phyloP scores from a whole-genome alignment of 495 filamentous ascomycete genomes.

The Penicillium angulare region DNA sequence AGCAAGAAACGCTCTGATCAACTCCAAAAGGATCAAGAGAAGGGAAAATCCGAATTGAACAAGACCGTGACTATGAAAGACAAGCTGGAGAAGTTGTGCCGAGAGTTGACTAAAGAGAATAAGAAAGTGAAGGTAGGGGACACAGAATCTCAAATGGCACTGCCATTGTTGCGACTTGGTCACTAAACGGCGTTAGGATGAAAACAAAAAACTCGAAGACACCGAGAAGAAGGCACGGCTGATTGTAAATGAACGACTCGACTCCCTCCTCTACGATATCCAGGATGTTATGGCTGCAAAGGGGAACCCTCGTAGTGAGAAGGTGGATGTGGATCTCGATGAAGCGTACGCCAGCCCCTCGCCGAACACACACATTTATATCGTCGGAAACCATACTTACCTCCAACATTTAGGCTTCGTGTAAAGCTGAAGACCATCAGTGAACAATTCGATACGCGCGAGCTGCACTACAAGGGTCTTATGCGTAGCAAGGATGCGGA shows the following conservation, averaged over 20 bases:
- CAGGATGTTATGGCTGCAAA: conserved; percentile 78
- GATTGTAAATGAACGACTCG: conserved; percentile 81
- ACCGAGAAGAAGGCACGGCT: conserved; percentile 77
- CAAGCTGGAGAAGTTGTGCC: conserved; percentile 90
- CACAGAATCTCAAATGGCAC: background rate
- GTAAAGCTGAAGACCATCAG: conserved; percentile 88
- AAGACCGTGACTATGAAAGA: conserved; percentile 86
- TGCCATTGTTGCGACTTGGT: background rate
- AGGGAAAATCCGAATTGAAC: conserved; percentile 77
- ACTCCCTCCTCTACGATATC: conserved; percentile 69
- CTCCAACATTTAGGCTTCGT: conserved; percentile 61
- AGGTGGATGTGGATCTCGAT: conserved; percentile 76
- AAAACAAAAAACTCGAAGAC: conserved; percentile 82
- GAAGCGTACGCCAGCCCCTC: conserved; percentile 61
- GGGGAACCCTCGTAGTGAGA: conserved; percentile 70
- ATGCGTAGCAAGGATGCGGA: conserved; percentile 95
- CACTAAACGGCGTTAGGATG: conserved; percentile 61
- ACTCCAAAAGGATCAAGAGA: conserved; percentile 95
- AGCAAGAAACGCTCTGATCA: conserved; percentile 94
- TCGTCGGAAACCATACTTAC: background rate
- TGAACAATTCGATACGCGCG: conserved; percentile 93
- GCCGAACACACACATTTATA: background rate
- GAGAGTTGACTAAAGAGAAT: conserved; percentile 92
- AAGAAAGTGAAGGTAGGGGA: conserved; percentile 85
- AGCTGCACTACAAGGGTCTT: conserved; percentile 84